These are phyloP conservation scores for Chrysochromulina parva DNA, from an alignment of 78 protist species.

Conservation along the genomic window DNA sequence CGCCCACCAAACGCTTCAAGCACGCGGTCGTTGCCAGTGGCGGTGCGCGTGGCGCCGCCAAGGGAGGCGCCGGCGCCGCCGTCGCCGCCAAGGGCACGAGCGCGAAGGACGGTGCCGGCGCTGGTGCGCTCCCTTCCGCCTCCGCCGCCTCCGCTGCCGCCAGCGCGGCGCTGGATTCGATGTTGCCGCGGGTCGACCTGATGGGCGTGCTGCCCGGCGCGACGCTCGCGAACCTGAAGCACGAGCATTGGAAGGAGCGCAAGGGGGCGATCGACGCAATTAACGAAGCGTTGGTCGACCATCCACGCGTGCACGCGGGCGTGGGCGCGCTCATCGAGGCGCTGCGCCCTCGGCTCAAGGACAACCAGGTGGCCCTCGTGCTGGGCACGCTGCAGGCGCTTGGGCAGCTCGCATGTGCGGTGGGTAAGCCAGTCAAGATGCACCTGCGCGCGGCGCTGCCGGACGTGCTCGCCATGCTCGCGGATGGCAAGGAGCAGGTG, in stretches of 20 bases:
- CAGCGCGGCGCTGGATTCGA: neutral
- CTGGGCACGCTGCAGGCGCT: neutral
- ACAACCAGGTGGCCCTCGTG: neutral
- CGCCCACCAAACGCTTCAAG: neutral
- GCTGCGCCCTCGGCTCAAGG: neutral
- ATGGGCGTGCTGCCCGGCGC: neutral
- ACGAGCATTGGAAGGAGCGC: neutral
- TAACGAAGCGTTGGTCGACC: neutral
- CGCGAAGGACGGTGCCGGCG: neutral
- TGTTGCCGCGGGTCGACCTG: neutral
- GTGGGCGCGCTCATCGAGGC: conserved; percentile 6
- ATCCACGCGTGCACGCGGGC: neutral
- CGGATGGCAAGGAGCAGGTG: neutral
- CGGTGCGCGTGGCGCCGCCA: neutral
- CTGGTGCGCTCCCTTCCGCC: neutral
- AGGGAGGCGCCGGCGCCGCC: neutral
- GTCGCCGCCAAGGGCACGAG: neutral
- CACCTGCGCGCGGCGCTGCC: neutral
- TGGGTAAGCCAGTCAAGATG: neutral
- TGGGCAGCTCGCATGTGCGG: neutral
- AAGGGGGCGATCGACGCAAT: neutral
- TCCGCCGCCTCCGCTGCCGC: neutral
- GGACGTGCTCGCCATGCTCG: neutral
- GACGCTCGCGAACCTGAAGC: neutral
- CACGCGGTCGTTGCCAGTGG: neutral